Evolutionary conservation across 2,329 filamentous ascomycete genomes (phyloP).

Genomic region (Alternaria rosae): DNA sequence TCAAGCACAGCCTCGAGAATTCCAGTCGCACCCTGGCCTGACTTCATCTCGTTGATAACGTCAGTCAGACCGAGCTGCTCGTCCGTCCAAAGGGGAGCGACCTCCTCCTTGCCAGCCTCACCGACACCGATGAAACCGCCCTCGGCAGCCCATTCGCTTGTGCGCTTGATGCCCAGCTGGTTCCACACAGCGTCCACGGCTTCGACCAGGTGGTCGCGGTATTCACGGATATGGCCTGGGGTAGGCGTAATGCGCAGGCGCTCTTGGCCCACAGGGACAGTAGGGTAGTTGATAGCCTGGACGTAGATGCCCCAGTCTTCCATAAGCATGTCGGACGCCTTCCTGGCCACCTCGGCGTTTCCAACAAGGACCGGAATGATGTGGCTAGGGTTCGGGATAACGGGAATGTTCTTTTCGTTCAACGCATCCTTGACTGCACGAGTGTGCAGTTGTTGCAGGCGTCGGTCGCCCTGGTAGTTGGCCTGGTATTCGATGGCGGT

Average conservation of each 20-base stretch:
- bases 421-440: conserved; percentile 90
- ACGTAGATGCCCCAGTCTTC: conserved; percentile 94
- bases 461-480: conserved; percentile 81
- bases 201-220: conserved; percentile 82
- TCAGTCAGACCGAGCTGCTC: conserved; percentile 79
- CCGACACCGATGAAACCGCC: conserved; percentile 97
- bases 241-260: conserved; percentile 95
- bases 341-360: conserved; percentile 90
- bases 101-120: conserved; percentile 66
- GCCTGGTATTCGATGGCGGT: conserved; percentile 95
- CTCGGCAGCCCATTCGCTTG: conserved; percentile 86
- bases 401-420: conserved; percentile 81
- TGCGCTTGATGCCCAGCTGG: conserved; percentile 88
- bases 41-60: conserved; percentile 60
- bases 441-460: conserved; percentile 94
- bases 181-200: conserved; percentile 90
- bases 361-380: conserved; percentile 95
- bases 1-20: conserved; percentile 60
- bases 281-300: conserved; percentile 98
- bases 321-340: conserved; percentile 89
- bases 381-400: conserved; percentile 97
- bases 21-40: conserved; percentile 52
- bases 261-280: conserved; percentile 97
- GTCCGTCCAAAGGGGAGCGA: conserved; percentile 88
- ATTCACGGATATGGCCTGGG: conserved; percentile 85